These are phyloP conservation scores for Thielaviopsis musarum DNA, from an alignment of 2,329 filamentous ascomycete genomes.

Conservation along the genomic window DNA sequence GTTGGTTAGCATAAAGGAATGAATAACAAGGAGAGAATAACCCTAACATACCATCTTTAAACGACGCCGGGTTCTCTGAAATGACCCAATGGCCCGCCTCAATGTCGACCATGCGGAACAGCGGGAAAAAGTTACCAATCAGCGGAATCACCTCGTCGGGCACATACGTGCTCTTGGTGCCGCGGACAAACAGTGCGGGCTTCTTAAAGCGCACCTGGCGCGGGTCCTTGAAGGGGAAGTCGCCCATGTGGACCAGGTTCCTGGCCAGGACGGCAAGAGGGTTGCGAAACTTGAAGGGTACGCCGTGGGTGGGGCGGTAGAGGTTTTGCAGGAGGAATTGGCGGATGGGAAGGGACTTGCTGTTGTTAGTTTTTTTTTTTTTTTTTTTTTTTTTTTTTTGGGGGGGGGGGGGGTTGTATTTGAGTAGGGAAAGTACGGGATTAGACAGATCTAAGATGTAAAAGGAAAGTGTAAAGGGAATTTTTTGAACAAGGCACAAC, in stretches of 20 bases:
- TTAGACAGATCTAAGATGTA: constrained; percentile 2
- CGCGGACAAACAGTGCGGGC: constrained; percentile 64
- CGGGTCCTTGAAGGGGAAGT: constrained; percentile 74
- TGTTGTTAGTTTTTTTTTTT: not conserved
- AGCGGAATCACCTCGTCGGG: constrained; percentile 65
- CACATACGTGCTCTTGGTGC: constrained; percentile 62
- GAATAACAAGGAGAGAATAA: not conserved
- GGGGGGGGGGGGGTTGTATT: too few relatives aligned
- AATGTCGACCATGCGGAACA: constrained; percentile 55
- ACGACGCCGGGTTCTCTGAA: constrained; percentile 69
- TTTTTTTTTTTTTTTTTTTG: too few relatives aligned
- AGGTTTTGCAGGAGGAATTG: constrained; percentile 89
- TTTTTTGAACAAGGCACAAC: too few relatives aligned
- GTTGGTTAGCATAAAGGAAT: not conserved
- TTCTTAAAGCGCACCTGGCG: constrained; percentile 53
- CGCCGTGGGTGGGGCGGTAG: constrained; percentile 32
- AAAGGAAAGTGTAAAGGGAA: not conserved
- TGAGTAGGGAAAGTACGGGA: not conserved
- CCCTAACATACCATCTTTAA: constrained; percentile 45
- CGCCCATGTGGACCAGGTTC: constrained; percentile 58
- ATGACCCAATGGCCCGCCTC: constrained; percentile 79
- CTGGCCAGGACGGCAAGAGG: constrained; percentile 55
- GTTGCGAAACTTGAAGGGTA: constrained; percentile 56
- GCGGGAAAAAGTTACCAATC: constrained; percentile 68
- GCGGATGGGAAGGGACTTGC: constrained; percentile 52